Evolutionary conservation across 805 yeast genomes (phyloP).

Genomic region (Huiozyma naganishii): DNA sequence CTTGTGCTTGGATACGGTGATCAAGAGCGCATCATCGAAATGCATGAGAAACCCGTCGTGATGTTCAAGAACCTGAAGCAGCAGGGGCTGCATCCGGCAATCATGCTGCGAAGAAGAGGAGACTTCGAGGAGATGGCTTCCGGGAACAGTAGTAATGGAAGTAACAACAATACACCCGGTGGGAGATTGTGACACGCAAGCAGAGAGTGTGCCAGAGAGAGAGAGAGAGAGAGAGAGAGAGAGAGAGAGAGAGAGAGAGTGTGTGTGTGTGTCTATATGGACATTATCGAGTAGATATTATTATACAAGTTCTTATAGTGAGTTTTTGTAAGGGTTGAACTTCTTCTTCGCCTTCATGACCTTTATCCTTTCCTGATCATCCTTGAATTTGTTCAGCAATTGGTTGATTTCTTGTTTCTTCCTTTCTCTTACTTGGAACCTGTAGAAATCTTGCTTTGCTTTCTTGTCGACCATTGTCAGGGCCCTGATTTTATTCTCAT

Average conservation of each 20-base stretch:
- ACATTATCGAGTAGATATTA: no score
- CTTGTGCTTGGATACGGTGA: constrained; percentile 85
- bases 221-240: no score
- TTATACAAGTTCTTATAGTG: not conserved
- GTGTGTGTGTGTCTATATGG: not conserved
- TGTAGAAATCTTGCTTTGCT: constrained; percentile 80
- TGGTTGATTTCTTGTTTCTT: constrained; percentile 91
- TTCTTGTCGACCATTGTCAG: constrained; percentile 45
- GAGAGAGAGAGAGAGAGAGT: no score
- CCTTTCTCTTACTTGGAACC: constrained; percentile 89
- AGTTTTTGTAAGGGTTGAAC: constrained; percentile 66
- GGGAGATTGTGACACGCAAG: constrained; percentile 14
- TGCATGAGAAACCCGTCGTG: constrained; percentile 80
- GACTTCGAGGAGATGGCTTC: constrained; percentile 28
- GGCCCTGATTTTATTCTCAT: constrained; percentile 15
- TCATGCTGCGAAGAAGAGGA: constrained; percentile 81
- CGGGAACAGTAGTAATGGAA: not conserved
- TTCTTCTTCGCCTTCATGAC: constrained; percentile 69
- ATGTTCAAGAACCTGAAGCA: constrained; percentile 79
- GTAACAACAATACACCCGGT: constrained; percentile 14
- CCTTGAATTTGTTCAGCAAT: constrained; percentile 69
- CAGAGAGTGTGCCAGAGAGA: not conserved
- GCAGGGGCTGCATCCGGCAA: constrained; percentile 78
- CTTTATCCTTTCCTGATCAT: constrained; percentile 79
- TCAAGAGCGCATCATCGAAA: constrained; percentile 69